Evolutionary conservation across 768 basidiomycete genomes (phyloP), one percentile per base, ranked within the genome.

Genomic region (Lepiota venenata): DNA sequence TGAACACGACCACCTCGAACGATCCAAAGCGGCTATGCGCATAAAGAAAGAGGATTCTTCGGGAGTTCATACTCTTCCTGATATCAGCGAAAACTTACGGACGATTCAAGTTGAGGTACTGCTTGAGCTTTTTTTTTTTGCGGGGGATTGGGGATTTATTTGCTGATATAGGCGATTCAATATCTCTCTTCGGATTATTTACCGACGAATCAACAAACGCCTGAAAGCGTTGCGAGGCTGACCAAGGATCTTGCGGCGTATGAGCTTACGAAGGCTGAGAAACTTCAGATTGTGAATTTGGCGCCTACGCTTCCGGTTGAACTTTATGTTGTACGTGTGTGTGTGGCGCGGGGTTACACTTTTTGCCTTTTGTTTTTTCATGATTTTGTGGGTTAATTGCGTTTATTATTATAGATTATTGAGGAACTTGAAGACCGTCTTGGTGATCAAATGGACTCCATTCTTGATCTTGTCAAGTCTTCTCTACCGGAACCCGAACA

Each of bases 371-470:
- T 16, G n/a, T n/a, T 40, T 50, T 41, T 22, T 39, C 3, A 16
- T 39, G 9, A 15, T 3, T 50, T 27, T 29, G 42, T n/a, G n/a
- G n/a, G n/a, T n/a, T n/a, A n/a, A n/a, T n/a, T n/a, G n/a, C n/a
- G n/a, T n/a, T n/a, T n/a, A 18, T 4, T 43, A 18, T 21, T 6
- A 10, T 18, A 14, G 25, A 22, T 96, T 51, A 82, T 98, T 8
- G 95, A 98, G 70, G 94, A 98, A 67, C 71, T 93, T 2, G 91
- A 94, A 68, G 87, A 90, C 59, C 81, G 94, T 41, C 78, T 93
- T 4, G 84, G 85, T 0, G 79, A 85, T 38, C 73, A 77, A 29
- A 84, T 88, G 69, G 80, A 86, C 2, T 82, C 85, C 8, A 82
- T 95, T 10, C 72, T 93, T 0, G 63, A 66, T 4, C 65, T 73